These are phyloP conservation scores for Leishmania tarentolae DNA, from an alignment of 208 protist genomes.

Conservation along the genomic window DNA sequence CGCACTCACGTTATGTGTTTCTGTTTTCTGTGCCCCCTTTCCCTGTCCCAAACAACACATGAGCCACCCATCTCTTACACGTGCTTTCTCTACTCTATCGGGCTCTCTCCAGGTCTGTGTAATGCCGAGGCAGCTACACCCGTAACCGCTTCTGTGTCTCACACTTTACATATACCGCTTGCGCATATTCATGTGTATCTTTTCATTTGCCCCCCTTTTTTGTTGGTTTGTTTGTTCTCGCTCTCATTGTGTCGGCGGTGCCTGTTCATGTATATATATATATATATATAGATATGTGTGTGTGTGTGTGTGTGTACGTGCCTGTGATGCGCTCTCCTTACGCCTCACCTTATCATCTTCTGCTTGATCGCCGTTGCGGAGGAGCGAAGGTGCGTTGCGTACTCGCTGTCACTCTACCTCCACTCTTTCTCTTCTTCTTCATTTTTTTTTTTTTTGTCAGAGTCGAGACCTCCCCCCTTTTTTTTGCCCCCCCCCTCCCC, in stretches of 20 bases:
- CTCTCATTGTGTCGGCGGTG: background rate
- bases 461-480: background rate
- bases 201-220: background rate
- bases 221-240: background rate
- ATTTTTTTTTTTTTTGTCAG: background rate
- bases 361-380: background rate
- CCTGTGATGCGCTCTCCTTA: background rate
- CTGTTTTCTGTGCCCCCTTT: background rate
- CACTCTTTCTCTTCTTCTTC: background rate
- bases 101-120: background rate
- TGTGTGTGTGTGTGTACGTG: background rate
- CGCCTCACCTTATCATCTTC: background rate
- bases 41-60: background rate
- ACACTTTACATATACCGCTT: background rate
- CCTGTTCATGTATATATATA: background rate
- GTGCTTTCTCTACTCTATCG: background rate
- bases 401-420: background rate
- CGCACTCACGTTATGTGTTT: background rate
- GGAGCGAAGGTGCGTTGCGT: background rate
- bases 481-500: background rate
- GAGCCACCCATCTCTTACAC: background rate
- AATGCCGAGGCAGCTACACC: background rate
- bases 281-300: background rate
- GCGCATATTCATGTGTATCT: conserved; percentile 3
- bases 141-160: background rate